Conservation (phyloP, 164 flowering plant species). For the Annona squamosa region DNA sequence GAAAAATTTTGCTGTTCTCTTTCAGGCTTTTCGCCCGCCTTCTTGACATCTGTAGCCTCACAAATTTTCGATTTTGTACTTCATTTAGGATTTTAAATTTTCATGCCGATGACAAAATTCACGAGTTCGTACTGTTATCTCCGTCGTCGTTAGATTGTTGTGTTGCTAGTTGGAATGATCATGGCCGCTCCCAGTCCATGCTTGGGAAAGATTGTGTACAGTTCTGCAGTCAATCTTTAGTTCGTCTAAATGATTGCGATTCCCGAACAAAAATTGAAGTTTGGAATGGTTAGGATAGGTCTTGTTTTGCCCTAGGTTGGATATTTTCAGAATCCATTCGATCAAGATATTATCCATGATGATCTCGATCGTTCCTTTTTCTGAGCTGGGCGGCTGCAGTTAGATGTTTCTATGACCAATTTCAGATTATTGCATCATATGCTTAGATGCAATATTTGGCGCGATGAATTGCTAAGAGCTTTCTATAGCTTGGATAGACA, state of each 20-base stretch:
- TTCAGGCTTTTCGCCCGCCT: too few relatives aligned
- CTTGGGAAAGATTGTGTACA: background rate
- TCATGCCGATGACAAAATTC: too few relatives aligned
- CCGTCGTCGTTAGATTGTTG: background rate
- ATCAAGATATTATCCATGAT: too few relatives aligned
- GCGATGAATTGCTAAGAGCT: background rate
- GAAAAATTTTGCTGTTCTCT: background rate
- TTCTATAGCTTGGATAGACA: background rate
- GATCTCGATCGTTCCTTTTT: background rate
- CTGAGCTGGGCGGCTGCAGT: background rate
- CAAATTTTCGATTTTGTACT: too few relatives aligned
- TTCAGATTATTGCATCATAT: background rate
- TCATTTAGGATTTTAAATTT: too few relatives aligned
- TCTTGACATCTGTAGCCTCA: too few relatives aligned
- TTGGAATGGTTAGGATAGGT: background rate
- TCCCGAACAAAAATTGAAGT: background rate
- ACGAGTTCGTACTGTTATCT: too few relatives aligned
- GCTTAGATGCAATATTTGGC: background rate
- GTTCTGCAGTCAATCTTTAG: background rate
- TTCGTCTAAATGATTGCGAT: background rate
- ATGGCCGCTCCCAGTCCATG: background rate
- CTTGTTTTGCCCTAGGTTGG: background rate
- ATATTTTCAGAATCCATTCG: background rate
- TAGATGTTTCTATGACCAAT: background rate
- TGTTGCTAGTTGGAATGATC: background rate